These are phyloP conservation scores for Phytopythium montanum DNA, from an alignment of 352 stramenopile species.

Conservation along the genomic window DNA sequence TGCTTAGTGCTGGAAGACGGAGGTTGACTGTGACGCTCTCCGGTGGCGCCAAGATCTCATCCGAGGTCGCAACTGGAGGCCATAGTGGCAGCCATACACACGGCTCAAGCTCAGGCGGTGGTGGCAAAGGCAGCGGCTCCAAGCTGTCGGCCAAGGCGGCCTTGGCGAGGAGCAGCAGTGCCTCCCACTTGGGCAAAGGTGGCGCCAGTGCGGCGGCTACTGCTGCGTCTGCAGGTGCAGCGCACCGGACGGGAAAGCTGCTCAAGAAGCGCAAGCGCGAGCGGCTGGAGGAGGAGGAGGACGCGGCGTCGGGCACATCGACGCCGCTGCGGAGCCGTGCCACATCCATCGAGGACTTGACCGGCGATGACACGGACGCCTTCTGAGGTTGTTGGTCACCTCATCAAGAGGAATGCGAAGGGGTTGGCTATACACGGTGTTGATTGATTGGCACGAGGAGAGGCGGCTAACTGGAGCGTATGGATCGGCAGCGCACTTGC, in stretches of 20 bases:
- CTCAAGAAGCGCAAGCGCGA: constrained; percentile 59
- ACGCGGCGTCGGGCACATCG: constrained; percentile 15
- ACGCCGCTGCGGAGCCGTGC: constrained; percentile 5
- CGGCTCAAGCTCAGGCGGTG: constrained; percentile 4
- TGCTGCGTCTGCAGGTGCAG: neutral
- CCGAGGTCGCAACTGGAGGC: constrained; percentile 10
- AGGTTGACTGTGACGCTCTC: constrained; percentile 46
- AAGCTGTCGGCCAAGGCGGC: constrained; percentile 23
- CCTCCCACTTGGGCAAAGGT: constrained; percentile 18
- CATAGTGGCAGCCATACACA: constrained; percentile 9
- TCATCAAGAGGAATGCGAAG: neutral
- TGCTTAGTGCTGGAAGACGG: constrained; percentile 16
- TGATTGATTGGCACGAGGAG: neutral
- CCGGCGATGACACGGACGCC: constrained; percentile 42
- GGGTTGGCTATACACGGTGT: neutral
- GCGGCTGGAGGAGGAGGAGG: constrained; percentile 12
- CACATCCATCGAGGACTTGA: constrained; percentile 6
- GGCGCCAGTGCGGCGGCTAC: neutral
- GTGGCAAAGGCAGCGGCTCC: constrained; percentile 16
- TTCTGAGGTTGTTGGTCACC: too few relatives aligned
- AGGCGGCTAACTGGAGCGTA: neutral
- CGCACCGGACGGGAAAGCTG: constrained; percentile 8
- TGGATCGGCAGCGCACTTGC: neutral
- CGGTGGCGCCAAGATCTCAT: constrained; percentile 18
- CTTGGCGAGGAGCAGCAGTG: constrained; percentile 10